Evolutionary conservation across 1,284 basidiomycete genomes (phyloP).

Genomic region (Pseudozyma hubeiensis): DNA sequence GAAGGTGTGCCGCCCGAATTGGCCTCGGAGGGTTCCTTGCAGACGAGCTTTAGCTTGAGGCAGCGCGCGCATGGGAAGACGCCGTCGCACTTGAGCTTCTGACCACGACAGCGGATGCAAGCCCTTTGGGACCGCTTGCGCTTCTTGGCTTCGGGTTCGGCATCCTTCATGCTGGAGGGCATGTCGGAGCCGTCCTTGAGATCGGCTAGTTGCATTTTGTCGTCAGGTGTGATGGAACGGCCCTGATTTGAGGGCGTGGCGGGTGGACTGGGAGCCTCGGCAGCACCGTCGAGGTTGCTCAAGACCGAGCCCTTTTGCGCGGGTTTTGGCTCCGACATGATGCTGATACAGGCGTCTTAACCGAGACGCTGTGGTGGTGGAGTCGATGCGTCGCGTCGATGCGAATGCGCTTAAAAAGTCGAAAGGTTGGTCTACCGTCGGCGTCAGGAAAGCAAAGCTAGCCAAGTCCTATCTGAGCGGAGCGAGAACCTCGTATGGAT

Average conservation of each 20-base stretch:
- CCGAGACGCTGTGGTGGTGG: no score
- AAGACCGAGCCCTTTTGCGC: constrained; percentile 38
- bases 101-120: constrained; percentile 47
- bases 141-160: constrained; percentile 45
- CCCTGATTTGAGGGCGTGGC: constrained; percentile 15
- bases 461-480: no score
- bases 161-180: constrained; percentile 19
- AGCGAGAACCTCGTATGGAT: no score
- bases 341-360: neutral
- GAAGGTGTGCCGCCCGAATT: constrained; percentile 16
- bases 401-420: no score
- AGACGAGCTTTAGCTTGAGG: constrained; percentile 47
- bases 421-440: no score
- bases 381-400: no score
- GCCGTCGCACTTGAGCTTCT: constrained; percentile 53
- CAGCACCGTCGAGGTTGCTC: constrained; percentile 34
- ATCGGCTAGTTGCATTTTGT: constrained; percentile 24
- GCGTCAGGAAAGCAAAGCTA: no score
- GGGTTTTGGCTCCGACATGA: constrained; percentile 27
- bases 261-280: constrained; percentile 19
- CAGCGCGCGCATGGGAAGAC: constrained; percentile 49
- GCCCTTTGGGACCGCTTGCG: constrained; percentile 50
- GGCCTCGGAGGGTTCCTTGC: constrained; percentile 46
- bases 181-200: constrained; percentile 15
- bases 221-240: constrained; percentile 24